Evolutionary conservation across 164 flowering plant species (phyloP).

Genomic region (Warburgia ugandensis): DNA sequence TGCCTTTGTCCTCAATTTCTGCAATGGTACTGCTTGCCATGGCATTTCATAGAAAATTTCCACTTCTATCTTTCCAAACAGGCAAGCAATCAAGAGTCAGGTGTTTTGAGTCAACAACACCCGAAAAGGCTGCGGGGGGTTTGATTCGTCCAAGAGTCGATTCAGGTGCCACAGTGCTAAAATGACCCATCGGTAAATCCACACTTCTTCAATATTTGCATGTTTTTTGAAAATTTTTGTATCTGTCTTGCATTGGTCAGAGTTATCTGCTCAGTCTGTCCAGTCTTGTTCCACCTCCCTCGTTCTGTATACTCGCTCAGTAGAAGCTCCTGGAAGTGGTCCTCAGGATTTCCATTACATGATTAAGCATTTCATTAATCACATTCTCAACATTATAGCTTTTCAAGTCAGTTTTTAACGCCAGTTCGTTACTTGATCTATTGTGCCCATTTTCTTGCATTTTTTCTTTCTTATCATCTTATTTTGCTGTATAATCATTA

Average conservation of each 20-base stretch:
- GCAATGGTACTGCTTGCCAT: background rate
- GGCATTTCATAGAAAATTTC: too few relatives aligned
- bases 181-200: slow-evolving; percentile 4
- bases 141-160: slow-evolving; percentile 3
- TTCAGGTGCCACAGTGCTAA: slow-evolving; percentile 1
- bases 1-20: background rate
- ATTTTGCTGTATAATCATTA: slow-evolving; percentile 1
- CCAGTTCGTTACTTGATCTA: too few relatives aligned
- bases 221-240: slow-evolving; percentile 4
- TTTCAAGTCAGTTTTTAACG: background rate
- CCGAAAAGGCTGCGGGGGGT: background rate
- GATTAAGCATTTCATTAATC: background rate
- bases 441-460: background rate
- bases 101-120: slow-evolving; percentile 2
- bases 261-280: background rate
- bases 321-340: slow-evolving; percentile 1
- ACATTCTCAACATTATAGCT: background rate
- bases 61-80: too few relatives aligned
- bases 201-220: background rate
- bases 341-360: background rate
- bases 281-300: background rate
- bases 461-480: background rate
- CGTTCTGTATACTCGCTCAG: slow-evolving; percentile 7
- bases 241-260: slow-evolving; percentile 10
- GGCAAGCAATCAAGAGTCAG: slow-evolving; percentile 1